A percentile compares a stretch with the other conserved stretches of the same genome.
phyloP scores from a whole-genome alignment of 306 rosid genomes.

The Geum urbanum region DNA sequence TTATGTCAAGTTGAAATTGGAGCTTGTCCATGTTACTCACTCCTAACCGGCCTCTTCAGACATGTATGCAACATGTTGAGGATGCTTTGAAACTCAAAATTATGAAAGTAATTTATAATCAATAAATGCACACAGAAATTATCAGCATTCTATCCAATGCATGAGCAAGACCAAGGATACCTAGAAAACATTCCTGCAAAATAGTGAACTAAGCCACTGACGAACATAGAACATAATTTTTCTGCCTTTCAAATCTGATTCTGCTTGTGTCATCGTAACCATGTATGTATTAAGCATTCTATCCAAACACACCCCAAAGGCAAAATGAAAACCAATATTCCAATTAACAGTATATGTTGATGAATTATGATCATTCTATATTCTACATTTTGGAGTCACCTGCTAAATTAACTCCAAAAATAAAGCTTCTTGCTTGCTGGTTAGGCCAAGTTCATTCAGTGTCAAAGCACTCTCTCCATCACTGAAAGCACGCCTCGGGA shows the following conservation, averaged over 20 bases:
- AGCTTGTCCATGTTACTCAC: neutral
- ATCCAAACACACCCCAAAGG: conserved; percentile 32
- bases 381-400: conserved; percentile 35
- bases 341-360: conserved; percentile 27
- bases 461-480: conserved; percentile 58
- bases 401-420: conserved; percentile 67
- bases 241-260: conserved; percentile 16
- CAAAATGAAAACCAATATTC: conserved; percentile 26
- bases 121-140: neutral
- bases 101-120: neutral
- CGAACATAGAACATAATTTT: neutral
- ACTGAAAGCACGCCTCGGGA: conserved; percentile 80
- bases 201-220: neutral
- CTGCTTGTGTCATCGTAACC: conserved; percentile 23
- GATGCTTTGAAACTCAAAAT: neutral
- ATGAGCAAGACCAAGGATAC: neutral
- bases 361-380: conserved; percentile 28
- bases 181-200: neutral
- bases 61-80: neutral
- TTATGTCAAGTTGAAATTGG: neutral
- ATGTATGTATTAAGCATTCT: conserved; percentile 21
- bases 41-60: too few species aligned
- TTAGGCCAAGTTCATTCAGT: conserved; percentile 68
- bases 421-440: conserved; percentile 90
- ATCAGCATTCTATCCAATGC: neutral